These are phyloP conservation scores for Rosa multiflora DNA, from an alignment of 306 rosid genomes.

Conservation along the genomic window DNA sequence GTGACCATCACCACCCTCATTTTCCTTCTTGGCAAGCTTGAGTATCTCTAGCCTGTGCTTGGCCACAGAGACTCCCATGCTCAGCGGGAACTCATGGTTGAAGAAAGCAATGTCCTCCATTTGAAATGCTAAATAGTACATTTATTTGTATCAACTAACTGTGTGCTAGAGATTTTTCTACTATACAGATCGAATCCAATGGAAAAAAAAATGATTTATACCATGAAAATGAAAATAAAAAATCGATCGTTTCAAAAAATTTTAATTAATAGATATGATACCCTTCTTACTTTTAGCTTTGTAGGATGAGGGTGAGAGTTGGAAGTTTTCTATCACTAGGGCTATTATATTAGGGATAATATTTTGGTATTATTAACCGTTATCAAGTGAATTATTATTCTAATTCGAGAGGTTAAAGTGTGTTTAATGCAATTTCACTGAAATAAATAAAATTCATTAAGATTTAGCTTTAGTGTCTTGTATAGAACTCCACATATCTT, in stretches of 20 bases:
- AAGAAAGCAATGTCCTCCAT: slow-evolving; percentile 54
- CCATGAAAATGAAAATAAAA: neutral
- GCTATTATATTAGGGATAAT: too few species aligned
- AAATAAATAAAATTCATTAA: too few species aligned
- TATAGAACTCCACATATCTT: neutral
- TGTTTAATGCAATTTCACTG: too few species aligned
- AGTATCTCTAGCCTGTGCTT: slow-evolving; percentile 89
- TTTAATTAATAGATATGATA: neutral
- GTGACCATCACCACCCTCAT: neutral
- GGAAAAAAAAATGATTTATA: neutral
- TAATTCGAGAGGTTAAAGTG: too few species aligned
- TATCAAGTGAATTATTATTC: too few species aligned
- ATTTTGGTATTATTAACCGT: too few species aligned
- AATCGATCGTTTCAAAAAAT: neutral
- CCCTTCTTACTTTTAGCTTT: neutral
- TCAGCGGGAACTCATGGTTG: slow-evolving; percentile 84
- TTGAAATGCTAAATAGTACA: slow-evolving; percentile 22
- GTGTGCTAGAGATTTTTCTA: neutral
- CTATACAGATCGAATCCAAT: neutral
- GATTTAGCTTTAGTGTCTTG: too few species aligned
- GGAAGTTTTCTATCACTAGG: too few species aligned
- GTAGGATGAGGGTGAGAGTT: too few species aligned
- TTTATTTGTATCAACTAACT: neutral
- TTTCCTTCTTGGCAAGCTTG: slow-evolving; percentile 64
- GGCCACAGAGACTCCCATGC: slow-evolving; percentile 84